Evolutionary conservation across 78 protist genomes (phyloP), one percentile per base, ranked within the genome.

Genomic region (Speleostelium caveatum): DNA sequence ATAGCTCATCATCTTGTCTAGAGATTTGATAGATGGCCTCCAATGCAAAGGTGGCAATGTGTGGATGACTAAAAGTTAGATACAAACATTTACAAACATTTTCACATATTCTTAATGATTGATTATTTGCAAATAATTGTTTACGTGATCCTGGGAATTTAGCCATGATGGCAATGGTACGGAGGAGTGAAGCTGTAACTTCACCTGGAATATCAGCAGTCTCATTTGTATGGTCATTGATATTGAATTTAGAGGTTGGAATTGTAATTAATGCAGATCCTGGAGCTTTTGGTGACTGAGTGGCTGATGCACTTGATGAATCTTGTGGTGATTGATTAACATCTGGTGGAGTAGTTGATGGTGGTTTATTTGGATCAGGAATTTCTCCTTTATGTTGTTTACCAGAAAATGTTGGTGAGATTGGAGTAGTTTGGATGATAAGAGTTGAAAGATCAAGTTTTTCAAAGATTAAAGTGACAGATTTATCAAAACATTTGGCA

Each of bases 101-200:
- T 24, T 78, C 87, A 66, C 59, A 38, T 1, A 78, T 78, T 32
- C 41, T 78, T 7, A 65, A 17, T n/a, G 73, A 1, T 14, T n/a
- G 45, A 53, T 78, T 78, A 51, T 78, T 42, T 14, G 87, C 87
- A 21, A n/a, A 51, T 10, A 78, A 65, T 65, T 78, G 87, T 51
- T 62, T 66, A 65, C 87, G 73, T 65, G 87, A 78, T 0, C 87
- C 87, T 35, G 87, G 87, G 87, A 78, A 78, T 49, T 78, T 78
- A 22, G 87, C 87, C 87, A 78, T 78, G 1, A 78, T 71, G n/a
- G 63, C 67, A 2, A 63, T 10, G 32, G 87, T 78, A 32, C 87
- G 51, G 0, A 78, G 33, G 4, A 67, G 24, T 16, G 75, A 65
- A 2, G 74, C 59, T 21, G 72, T 36, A 17, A 78, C 87, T 53